phyloP scores from a whole-genome alignment of 2,329 filamentous ascomycete genomes.

The Onygenales sp. region DNA sequence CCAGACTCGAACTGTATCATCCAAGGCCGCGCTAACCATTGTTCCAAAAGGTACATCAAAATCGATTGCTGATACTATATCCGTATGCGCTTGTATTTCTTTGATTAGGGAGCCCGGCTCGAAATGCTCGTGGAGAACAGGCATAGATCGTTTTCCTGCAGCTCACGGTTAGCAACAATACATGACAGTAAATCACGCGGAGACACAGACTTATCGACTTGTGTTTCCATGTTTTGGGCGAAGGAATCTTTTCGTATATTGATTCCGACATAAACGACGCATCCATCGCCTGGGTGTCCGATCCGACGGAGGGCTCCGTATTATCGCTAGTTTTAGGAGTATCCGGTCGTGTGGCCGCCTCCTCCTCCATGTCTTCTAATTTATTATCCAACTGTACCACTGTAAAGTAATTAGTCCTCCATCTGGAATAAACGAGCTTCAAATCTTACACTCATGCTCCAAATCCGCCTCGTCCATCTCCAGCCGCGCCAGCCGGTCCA shows the following conservation, averaged over 20 bases:
- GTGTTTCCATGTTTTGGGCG: constrained; percentile 44
- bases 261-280: constrained; percentile 91
- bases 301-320: constrained; percentile 40
- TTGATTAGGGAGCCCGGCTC: constrained; percentile 80
- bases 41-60: constrained; percentile 97
- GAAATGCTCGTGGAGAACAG: constrained; percentile 90
- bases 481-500: constrained; percentile 74
- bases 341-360: constrained; percentile 30
- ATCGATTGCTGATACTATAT: constrained; percentile 80
- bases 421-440: background rate
- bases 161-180: constrained; percentile 17
- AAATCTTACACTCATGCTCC: constrained; percentile 69
- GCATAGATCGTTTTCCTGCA: constrained; percentile 63
- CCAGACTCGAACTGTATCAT: constrained; percentile 93
- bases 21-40: constrained; percentile 81
- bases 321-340: constrained; percentile 28
- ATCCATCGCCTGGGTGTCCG: constrained; percentile 45
- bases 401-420: constrained; percentile 11
- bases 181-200: background rate
- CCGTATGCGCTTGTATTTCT: constrained; percentile 79
- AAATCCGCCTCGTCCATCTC: constrained; percentile 86
- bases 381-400: constrained; percentile 52
- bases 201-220: constrained; percentile 29
- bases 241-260: constrained; percentile 85
- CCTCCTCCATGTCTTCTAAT: constrained; percentile 54